Evolutionary conservation across 2,329 filamentous ascomycete genomes (phyloP), one percentile per base, ranked within the genome.

Genomic region (Orbilia quercus): DNA sequence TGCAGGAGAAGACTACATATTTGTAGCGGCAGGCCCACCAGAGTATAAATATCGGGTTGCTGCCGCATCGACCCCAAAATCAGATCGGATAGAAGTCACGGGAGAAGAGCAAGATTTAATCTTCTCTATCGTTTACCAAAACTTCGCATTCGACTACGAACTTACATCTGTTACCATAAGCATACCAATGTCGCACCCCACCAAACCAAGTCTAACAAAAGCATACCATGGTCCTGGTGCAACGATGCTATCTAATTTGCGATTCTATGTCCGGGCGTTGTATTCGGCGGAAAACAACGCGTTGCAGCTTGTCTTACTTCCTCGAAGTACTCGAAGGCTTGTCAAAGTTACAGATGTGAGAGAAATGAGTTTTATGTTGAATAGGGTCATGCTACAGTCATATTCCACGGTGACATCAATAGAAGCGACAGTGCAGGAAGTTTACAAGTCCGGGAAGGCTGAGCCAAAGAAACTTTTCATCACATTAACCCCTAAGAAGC

Each of bases 201-300:
- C 60, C 20, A 59, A 50, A 31, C 54, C 28, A 31, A 69, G 63
- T 20, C 51, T 75, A 12, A 62, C 55, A 1, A 20, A 44, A 20
- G 20, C 25, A 1, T 77, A 77, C 44, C 44, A 55, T 11, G 76
- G 76, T 1, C 67, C 76, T 0, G 75, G 75, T 14, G 71, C 69
- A 23, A 58, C 31, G 2, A 77, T 77, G 75, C 34, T 76, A 14
- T 74, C 59, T 23, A 77, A 76, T 59, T n/a, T 76, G 28, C 53
- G 76, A 28, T 75, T 77, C 48, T 75, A 76, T 48, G 58, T 74
- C 1, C 57, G 65, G 12, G 42, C 55, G 9, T 28, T 44, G 28
- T 59, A 59, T 23, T 59, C 55, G 16, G 14, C 23, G 11, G 50
- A 71, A 25, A 60, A 60, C 22, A 48, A 51, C 34, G 22, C 38